Evolutionary conservation across 2,329 filamentous ascomycete genomes (phyloP).

Genomic region (Colletotrichum melonis): DNA sequence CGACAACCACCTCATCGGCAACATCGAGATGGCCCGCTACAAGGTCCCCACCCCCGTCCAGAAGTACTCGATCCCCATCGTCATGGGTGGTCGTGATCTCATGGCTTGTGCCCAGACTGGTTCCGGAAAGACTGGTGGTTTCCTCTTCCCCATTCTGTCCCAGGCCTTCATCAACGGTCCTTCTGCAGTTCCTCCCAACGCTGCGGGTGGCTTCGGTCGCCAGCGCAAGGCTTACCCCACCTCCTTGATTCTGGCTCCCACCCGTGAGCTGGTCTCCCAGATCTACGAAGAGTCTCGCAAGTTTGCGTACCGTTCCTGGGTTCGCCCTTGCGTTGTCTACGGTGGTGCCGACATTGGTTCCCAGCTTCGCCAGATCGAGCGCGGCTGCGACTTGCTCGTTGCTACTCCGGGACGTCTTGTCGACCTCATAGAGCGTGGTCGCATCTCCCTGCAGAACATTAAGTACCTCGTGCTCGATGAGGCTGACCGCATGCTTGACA

Average conservation of each 20-base stretch:
- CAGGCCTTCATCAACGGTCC: slow-evolving; percentile 94
- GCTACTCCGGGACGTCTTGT: slow-evolving; percentile 97
- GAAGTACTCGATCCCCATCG: slow-evolving; percentile 99
- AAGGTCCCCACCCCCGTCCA: slow-evolving; percentile 96
- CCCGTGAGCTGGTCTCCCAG: slow-evolving; percentile 97
- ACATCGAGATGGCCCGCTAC: slow-evolving; percentile 95
- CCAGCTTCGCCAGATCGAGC: slow-evolving; percentile 98
- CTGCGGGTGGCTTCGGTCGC: slow-evolving; percentile 81
- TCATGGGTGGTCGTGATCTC: slow-evolving; percentile 96
- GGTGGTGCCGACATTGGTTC: slow-evolving; percentile 99
- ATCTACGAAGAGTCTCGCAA: slow-evolving; percentile 98
- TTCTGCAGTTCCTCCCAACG: slow-evolving; percentile 72
- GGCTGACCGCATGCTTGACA: slow-evolving; percentile 99
- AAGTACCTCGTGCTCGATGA: slow-evolving; percentile 99
- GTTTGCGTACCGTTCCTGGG: slow-evolving; percentile 99
- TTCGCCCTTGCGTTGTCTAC: slow-evolving; percentile 97
- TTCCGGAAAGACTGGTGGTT: slow-evolving; percentile 99
- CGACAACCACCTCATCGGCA: slow-evolving; percentile 90
- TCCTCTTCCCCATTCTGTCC: slow-evolving; percentile 98
- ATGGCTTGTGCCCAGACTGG: slow-evolving; percentile 99
- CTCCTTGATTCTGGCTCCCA: slow-evolving; percentile 93
- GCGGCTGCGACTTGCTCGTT: slow-evolving; percentile 94
- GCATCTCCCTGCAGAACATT: slow-evolving; percentile 97
- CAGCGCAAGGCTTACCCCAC: slow-evolving; percentile 99
- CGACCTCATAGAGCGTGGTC: slow-evolving; percentile 97